A percentile compares a stretch with the other conserved stretches of the same genome.
Conservation (phyloP, 2,329 filamentous ascomycete species). For the Xylariaceae sp. region DNA sequence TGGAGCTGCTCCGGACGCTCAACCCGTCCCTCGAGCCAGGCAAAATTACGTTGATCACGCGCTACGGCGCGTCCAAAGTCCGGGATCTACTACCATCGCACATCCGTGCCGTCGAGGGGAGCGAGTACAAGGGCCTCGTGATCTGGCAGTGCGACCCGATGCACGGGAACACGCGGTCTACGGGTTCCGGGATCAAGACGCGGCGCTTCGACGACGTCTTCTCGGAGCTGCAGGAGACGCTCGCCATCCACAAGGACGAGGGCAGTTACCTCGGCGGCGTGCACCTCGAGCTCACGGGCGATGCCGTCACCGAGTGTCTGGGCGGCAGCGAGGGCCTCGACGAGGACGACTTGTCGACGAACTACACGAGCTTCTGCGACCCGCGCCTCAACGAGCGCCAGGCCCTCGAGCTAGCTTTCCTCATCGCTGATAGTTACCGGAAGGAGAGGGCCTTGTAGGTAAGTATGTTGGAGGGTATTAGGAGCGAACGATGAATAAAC, state of each 20-base stretch:
- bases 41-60: slow-evolving; percentile 95
- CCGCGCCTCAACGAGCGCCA: slow-evolving; percentile 97
- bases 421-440: slow-evolving; percentile 83
- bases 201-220: slow-evolving; percentile 90
- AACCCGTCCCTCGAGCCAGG: slow-evolving; percentile 84
- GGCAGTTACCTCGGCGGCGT: slow-evolving; percentile 90
- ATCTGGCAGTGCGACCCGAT: slow-evolving; percentile 99
- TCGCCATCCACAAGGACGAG: slow-evolving; percentile 83
- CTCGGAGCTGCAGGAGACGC: slow-evolving; percentile 80
- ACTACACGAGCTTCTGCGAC: slow-evolving; percentile 97
- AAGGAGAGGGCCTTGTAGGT: slow-evolving; percentile 43
- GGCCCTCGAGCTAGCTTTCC: slow-evolving; percentile 90
- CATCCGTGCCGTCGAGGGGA: slow-evolving; percentile 86
- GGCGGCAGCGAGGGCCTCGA: slow-evolving; percentile 86
- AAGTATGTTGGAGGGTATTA: not conserved
- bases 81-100: slow-evolving; percentile 78
- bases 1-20: slow-evolving; percentile 80
- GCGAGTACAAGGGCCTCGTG: slow-evolving; percentile 70
- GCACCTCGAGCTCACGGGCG: slow-evolving; percentile 93
- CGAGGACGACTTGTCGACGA: slow-evolving; percentile 86
- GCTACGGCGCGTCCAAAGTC: slow-evolving; percentile 85
- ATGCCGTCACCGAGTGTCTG: slow-evolving; percentile 94
- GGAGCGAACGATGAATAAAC: not conserved
- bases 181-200: slow-evolving; percentile 84
- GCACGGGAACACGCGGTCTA: slow-evolving; percentile 83